phyloP scores from a whole-genome alignment of 73 alveolate species.

The Paramecium biaurelia region DNA sequence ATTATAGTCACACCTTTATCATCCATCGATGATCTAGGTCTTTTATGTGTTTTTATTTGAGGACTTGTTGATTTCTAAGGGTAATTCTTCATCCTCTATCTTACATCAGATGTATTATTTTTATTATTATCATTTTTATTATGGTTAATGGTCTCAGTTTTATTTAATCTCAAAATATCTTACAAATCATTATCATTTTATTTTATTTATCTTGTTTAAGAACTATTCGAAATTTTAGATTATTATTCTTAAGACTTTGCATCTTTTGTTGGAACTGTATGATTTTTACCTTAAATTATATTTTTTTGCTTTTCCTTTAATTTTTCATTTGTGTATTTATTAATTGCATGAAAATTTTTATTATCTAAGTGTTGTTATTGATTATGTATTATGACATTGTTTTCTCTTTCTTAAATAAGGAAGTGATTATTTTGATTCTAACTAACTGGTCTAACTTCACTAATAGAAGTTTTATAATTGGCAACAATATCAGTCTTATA shows the following conservation, averaged over 20 bases:
- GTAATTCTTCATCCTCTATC: neutral
- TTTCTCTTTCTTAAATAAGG: neutral
- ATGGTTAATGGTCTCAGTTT: neutral
- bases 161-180: neutral
- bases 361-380: neutral
- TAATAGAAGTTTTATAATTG: neutral
- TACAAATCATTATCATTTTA: neutral
- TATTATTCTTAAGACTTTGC: neutral
- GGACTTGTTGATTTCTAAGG: neutral
- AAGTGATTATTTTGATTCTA: neutral
- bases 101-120: neutral
- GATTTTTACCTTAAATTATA: neutral
- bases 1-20: neutral
- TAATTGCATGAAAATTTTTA: neutral
- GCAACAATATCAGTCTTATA: neutral
- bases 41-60: neutral
- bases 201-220: neutral
- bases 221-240: neutral
- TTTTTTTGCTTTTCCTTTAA: neutral
- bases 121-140: neutral
- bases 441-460: neutral
- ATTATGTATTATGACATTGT: neutral
- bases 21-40: neutral
- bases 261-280: neutral
- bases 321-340: neutral